A percentile compares a stretch with the other conserved stretches of the same genome.
phyloP scores from a whole-genome alignment of 1,284 basidiomycete genomes.

The Sanghuangporus baumii region DNA sequence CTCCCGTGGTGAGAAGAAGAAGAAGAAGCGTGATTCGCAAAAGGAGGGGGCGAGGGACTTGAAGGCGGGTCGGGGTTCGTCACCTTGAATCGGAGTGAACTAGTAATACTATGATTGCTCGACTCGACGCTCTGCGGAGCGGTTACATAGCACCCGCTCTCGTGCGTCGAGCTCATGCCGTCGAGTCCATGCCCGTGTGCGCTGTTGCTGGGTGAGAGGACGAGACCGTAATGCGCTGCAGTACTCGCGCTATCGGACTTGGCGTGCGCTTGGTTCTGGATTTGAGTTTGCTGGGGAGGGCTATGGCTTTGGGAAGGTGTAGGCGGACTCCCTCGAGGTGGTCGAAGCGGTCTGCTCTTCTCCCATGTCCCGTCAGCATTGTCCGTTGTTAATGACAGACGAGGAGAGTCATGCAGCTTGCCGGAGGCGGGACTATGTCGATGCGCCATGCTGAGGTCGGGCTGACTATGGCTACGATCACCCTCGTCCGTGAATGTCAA shows the following conservation, averaged over 20 bases:
- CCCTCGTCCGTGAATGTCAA: conserved; percentile 5
- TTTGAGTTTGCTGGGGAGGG: not conserved
- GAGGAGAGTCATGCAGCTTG: conserved; percentile 5
- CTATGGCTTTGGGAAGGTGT: not conserved
- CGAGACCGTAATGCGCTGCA: not conserved
- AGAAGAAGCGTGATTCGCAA: conserved; percentile 21
- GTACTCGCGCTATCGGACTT: conserved; percentile 13
- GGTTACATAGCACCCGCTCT: conserved; percentile 12
- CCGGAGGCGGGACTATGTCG: conserved; percentile 8
- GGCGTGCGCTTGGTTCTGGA: not conserved
- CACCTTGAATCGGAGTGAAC: conserved; percentile 1
- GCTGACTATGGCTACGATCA: not conserved
- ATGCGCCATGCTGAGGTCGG: not conserved
- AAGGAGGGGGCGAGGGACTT: conserved; percentile 2
- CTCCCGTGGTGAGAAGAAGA: conserved; percentile 6
- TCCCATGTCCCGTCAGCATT: not conserved
- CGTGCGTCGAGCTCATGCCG: conserved; percentile 11
- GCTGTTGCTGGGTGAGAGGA: not conserved
- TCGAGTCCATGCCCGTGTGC: not conserved
- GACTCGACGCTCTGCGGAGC: conserved; percentile 14
- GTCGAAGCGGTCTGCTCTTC: conserved; percentile 10
- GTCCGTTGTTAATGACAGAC: not conserved
- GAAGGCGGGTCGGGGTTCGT: conserved; percentile 2
- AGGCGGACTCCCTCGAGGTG: conserved; percentile 4
- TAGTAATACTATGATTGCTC: not conserved